These are phyloP conservation scores for Elsinoe necatrix DNA, from an alignment of 2,329 filamentous ascomycete species.

Conservation along the genomic window DNA sequence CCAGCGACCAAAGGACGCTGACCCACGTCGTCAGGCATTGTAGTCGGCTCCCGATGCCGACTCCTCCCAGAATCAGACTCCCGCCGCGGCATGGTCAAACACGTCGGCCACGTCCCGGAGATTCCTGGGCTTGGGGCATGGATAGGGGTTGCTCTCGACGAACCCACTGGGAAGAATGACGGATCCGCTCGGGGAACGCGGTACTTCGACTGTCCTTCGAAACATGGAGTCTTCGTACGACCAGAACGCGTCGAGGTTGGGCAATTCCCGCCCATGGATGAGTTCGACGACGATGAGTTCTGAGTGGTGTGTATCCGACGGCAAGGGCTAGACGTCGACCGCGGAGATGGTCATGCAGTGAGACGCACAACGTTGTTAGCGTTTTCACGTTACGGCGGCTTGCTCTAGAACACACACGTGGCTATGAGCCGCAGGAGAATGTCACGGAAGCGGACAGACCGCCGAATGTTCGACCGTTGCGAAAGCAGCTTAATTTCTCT, in stretches of 20 bases:
- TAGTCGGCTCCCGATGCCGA: conserved; percentile 35
- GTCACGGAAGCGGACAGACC: neutral
- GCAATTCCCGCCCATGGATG: conserved; percentile 56
- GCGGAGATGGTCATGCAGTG: neutral
- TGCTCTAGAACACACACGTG: neutral
- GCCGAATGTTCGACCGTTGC: neutral
- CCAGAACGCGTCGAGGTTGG: conserved; percentile 71
- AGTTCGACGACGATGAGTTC: conserved; percentile 70
- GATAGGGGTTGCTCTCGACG: conserved; percentile 66
- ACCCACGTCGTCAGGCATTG: conserved; percentile 32
- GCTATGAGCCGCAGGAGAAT: neutral
- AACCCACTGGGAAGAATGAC: conserved; percentile 76
- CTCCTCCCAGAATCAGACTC: conserved; percentile 54
- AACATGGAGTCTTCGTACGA: conserved; percentile 70
- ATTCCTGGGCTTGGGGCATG: conserved; percentile 57
- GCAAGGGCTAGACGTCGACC: neutral
- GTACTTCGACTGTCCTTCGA: conserved; percentile 63
- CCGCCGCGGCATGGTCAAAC: conserved; percentile 60
- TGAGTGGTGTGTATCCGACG: conserved; percentile 18
- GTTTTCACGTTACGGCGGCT: neutral
- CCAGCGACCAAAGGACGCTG: neutral
- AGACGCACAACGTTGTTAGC: neutral
- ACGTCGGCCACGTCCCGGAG: conserved; percentile 65
- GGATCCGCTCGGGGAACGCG: conserved; percentile 57
- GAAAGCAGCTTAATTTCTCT: too few species aligned